A percentile compares a stretch with the other conserved stretches of the same genome.
Conservation (phyloP, 2,329 filamentous ascomycete genomes). For the Erysiphe pisi region DNA sequence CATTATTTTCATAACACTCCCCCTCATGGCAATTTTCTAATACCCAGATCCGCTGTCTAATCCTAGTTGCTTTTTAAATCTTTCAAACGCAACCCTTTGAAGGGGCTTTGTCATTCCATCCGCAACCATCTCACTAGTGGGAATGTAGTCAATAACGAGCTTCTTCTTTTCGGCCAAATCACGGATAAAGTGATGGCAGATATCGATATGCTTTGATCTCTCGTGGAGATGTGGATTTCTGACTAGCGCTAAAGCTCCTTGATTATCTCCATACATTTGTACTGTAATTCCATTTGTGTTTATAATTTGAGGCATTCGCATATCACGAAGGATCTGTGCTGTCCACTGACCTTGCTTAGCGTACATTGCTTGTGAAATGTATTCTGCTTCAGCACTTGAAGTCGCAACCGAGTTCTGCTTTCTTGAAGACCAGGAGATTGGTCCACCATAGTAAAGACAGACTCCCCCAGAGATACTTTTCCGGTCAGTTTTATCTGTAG, state of each 20-base stretch:
- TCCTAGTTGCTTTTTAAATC: neutral
- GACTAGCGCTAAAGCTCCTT: no score
- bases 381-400: constrained; percentile 5
- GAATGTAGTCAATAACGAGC: no score
- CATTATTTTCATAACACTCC: neutral
- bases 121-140: no score
- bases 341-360: constrained; percentile 8
- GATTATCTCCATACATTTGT: no score
- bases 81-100: neutral
- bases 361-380: constrained; percentile 20
- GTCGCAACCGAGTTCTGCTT: constrained; percentile 13
- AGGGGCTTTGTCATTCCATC: no score
- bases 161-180: no score
- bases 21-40: neutral
- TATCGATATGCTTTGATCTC: no score
- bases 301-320: neutral
- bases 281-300: neutral
- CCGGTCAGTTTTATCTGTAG: no score
- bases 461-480: no score
- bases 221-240: no score
- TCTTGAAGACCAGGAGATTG: neutral
- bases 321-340: neutral
- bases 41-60: neutral
- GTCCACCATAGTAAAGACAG: neutral
- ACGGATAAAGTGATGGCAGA: no score